phyloP scores from a whole-genome alignment of 1,284 basidiomycete species.

The Leucoagaricus sp. region DNA sequence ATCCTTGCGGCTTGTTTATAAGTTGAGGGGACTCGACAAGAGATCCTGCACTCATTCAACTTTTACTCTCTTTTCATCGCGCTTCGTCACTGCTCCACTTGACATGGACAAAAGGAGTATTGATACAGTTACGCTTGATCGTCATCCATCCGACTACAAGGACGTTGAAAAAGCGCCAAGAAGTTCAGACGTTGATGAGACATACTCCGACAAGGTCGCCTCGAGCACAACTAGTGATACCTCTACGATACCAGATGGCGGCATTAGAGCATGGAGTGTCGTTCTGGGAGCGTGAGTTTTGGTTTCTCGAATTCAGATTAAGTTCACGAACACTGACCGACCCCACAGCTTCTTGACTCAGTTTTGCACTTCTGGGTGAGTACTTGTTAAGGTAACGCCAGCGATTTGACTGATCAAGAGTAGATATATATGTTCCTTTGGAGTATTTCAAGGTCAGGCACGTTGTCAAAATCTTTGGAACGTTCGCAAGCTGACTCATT shows the following conservation, averaged over 20 bases:
- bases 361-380: conserved; percentile 37
- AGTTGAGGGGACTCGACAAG: too few relatives aligned
- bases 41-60: too few relatives aligned
- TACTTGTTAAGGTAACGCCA: background rate
- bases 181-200: too few relatives aligned
- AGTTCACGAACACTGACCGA: background rate
- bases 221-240: too few relatives aligned
- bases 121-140: too few relatives aligned
- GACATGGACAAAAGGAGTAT: too few relatives aligned
- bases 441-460: conserved; percentile 41
- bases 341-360: conserved; percentile 19
- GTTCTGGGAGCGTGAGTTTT: background rate
- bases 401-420: background rate
- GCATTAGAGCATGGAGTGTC: background rate
- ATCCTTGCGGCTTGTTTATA: too few relatives aligned
- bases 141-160: too few relatives aligned
- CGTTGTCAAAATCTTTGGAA: background rate
- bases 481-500: background rate
- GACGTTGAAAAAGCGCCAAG: too few relatives aligned
- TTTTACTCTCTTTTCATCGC: too few relatives aligned
- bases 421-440: conserved; percentile 39
- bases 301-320: background rate
- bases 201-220: too few relatives aligned
- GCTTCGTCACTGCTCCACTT: too few relatives aligned
- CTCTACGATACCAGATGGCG: background rate